Base-by-base conservation (phyloP, 2,329 filamentous ascomycete species). In the Colletotrichum camelliae region DNA sequence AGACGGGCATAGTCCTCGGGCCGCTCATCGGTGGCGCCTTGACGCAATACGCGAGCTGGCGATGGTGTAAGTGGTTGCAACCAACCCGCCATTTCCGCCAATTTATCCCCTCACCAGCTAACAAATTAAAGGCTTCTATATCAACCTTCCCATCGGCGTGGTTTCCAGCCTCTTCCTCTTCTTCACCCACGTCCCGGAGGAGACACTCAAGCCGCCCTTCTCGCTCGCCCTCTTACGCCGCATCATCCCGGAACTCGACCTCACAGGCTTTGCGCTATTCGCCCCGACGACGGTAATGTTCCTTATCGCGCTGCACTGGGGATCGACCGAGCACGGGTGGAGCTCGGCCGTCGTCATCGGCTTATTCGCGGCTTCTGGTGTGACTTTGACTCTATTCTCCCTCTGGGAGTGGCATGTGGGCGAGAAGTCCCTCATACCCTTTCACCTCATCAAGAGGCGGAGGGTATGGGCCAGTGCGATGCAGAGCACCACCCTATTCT, bases 321-420 rank as follows among this genome's bases (percentile, higher is more conserved):
- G 43, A 48, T 48, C 43, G 43, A 48, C 43, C 1, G 10, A 48
- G 13, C 43, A 48, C 10, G 43, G 43, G 10, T 48, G 43, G 43
- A 48, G 43, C 43, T 48, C 43, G 0, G n/a, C 43, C 3, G 0
- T 1, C n/a, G 43, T 48, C 43, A 48, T 48, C 43, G 10, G 43
- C 10, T 21, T 48, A 9, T 48, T 48, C n/a, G 43, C 43, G 0
- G 43, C 43, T 48, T 48, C 43, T 48, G n/a, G 43, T 48, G 43
- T 18, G 1, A 7, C 43, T 0, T 48, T 48, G 43, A 0, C 21
- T 2, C 4, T 48, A 0, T 48, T 48, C n/a, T 13, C 43, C n/a
- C 0, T 48, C 43, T 48, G 43, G 43, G 43, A 48, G 0, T 48
- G 43, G 43, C 43, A 48, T 0, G n/a, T 48, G 1, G 43, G 43